Percentiles rank a stretch among this genome's conserved stretches.
Evolutionary conservation across 2,329 filamentous ascomycete species (phyloP).

Genomic region (Phaeosphaeria sp.): DNA sequence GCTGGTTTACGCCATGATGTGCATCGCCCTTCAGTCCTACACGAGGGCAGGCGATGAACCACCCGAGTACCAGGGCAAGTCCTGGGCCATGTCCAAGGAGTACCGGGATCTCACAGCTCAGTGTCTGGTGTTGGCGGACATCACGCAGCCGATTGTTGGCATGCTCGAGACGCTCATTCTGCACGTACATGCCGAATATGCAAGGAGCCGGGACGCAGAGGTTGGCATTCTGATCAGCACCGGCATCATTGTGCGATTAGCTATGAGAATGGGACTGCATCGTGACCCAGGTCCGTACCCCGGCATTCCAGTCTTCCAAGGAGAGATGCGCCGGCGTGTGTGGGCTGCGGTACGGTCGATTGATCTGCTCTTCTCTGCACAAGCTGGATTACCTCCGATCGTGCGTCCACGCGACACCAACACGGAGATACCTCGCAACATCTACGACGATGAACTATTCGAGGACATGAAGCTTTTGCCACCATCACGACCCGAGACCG

Average conservation of each 20-base stretch:
- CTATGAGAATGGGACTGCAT: constrained; percentile 79
- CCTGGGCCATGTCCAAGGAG: constrained; percentile 55
- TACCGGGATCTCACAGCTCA: constrained; percentile 78
- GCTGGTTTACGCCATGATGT: constrained; percentile 76
- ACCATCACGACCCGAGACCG: constrained; percentile 68
- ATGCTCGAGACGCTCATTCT: constrained; percentile 81
- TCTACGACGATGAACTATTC: constrained; percentile 81
- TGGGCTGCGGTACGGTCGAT: constrained; percentile 75
- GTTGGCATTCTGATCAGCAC: constrained; percentile 68
- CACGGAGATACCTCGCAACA: constrained; percentile 75
- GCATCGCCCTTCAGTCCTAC: constrained; percentile 79
- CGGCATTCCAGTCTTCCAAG: constrained; percentile 74
- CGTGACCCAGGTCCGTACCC: constrained; percentile 78
- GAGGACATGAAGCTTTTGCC: constrained; percentile 72
- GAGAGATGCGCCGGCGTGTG: constrained; percentile 70
- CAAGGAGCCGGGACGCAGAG: constrained; percentile 75
- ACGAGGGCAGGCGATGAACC: constrained; percentile 81
- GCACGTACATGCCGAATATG: constrained; percentile 78
- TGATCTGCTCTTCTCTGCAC: constrained; percentile 79
- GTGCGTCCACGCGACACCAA: constrained; percentile 78
- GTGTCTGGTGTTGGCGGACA: constrained; percentile 77
- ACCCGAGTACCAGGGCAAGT: constrained; percentile 74
- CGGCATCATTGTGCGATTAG: constrained; percentile 65
- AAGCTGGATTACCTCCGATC: constrained; percentile 67
- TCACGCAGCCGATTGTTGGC: constrained; percentile 75